Evolutionary conservation across 2,329 filamentous ascomycete genomes (phyloP), one percentile per base, ranked within the genome.

Genomic region (Ophiostoma sp.): DNA sequence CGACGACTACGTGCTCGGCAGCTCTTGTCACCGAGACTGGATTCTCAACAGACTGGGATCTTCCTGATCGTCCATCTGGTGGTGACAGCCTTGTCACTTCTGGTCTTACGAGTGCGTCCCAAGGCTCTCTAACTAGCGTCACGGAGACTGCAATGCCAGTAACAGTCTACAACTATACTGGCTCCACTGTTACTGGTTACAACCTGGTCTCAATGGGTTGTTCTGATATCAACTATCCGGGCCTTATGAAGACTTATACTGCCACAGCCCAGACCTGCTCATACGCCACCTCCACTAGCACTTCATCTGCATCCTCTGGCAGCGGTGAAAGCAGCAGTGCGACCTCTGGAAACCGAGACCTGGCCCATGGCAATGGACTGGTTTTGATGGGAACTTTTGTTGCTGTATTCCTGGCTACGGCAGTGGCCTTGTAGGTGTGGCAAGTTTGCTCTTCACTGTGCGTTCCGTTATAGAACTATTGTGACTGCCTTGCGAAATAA

Each of bases 171-270:
- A 77, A 81, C 65, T 84, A 81, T 75, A 80, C 80, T 58, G 90
- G 89, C 72, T 84, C 80, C 72, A 90, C 88, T 72, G 84, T 92
- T 74, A 79, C 86, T 52, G 91, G 97, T 80, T 99, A 91, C 80
- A 84, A 84, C 68, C 84, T 86, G 69, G 86, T 96, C 67, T 86
- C 87, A 73, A 86, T 55, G 49, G 49, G 49, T n/a, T 55, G 49
- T n/a, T 55, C 49, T 36, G 49, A 55, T 27, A 18, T 55, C n/a
- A 55, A 55, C 49, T 55, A 55, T 18, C 49, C 49, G n/a, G 49
- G 49, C 7, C 49, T 55, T 27, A n/a, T 55, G n/a, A 55, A 55
- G 18, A 55, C 49, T 8, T 55, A 55, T 18, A 55, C 49, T 55
- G 49, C 49, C n/a, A 55, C 49, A 4, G 49, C n/a, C 5, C 49